phyloP scores from a whole-genome alignment of 352 stramenopile species.

The Hyaloperonospora brassicae region DNA sequence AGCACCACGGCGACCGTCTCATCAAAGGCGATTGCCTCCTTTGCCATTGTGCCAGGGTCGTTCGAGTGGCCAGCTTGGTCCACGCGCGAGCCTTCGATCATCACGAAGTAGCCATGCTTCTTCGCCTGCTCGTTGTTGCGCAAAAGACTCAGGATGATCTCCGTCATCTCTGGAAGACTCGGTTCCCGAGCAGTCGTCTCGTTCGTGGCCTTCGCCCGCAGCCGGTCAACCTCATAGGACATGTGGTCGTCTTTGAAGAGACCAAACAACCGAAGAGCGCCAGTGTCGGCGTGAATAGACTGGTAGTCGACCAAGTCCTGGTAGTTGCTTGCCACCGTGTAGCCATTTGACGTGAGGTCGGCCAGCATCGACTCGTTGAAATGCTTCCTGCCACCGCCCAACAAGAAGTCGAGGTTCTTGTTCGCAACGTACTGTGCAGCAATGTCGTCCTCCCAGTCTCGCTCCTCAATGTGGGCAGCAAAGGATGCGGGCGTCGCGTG shows the following conservation, averaged over 20 bases:
- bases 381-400: constrained; percentile 41
- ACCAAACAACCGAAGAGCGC: constrained; percentile 47
- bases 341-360: constrained; percentile 35
- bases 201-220: constrained; percentile 28
- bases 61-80: constrained; percentile 65
- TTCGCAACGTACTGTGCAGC: constrained; percentile 54
- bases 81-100: constrained; percentile 69
- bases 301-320: constrained; percentile 49
- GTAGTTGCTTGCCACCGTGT: constrained; percentile 48
- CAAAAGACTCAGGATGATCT: constrained; percentile 46
- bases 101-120: constrained; percentile 69
- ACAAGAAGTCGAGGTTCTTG: constrained; percentile 61
- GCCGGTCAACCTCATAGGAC: constrained; percentile 58
- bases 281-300: constrained; percentile 31
- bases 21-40: constrained; percentile 63
- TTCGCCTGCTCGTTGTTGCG: constrained; percentile 64
- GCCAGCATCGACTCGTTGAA: constrained; percentile 46
- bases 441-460: constrained; percentile 48
- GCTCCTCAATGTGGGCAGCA: constrained; percentile 42
- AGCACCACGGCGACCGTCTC: constrained; percentile 56
- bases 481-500: constrained; percentile 54
- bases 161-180: constrained; percentile 54
- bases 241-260: constrained; percentile 60
- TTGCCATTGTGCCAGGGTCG: constrained; percentile 57
- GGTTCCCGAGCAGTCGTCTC: constrained; percentile 41